Conservation (phyloP, 768 basidiomycete species). For the Rhodotorula toruloides region DNA sequence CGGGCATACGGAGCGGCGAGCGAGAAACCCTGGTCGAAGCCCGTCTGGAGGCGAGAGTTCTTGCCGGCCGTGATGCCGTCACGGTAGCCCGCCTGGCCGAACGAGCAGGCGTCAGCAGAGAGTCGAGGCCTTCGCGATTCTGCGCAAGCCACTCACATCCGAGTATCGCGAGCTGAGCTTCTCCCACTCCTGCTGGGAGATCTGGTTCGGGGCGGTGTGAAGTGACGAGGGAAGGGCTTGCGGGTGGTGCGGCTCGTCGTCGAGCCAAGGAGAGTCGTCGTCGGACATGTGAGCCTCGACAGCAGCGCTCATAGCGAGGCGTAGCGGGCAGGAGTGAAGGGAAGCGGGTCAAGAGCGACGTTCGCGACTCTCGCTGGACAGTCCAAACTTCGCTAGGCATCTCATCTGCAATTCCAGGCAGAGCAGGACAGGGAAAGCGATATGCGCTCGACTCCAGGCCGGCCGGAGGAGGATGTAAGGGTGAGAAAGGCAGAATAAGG, state of each 20-base stretch:
- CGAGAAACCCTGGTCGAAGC: conserved; percentile 83
- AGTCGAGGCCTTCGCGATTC: rapidly evolving
- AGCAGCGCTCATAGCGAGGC: background rate
- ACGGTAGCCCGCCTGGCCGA: conserved; percentile 75
- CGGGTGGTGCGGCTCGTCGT: conserved; percentile 6
- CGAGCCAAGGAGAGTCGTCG: conserved; percentile 31
- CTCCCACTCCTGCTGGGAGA: conserved; percentile 36
- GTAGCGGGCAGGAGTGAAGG: background rate
- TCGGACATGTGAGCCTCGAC: background rate
- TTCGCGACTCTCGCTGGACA: background rate
- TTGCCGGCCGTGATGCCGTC: conserved; percentile 93
- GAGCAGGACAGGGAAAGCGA: too few relatives aligned
- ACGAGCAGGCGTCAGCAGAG: background rate
- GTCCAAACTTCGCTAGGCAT: too few relatives aligned
- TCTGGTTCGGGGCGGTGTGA: background rate
- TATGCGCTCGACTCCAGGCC: background rate
- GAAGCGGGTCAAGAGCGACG: background rate
- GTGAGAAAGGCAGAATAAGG: background rate
- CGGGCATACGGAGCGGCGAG: conserved; percentile 68
- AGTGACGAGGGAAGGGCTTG: background rate
- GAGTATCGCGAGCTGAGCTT: conserved; percentile 31
- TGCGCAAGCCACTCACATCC: conserved; percentile 16
- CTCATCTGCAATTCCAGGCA: too few relatives aligned
- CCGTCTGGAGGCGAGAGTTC: conserved; percentile 74
- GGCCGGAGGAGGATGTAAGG: background rate